Evolutionary conservation across 768 basidiomycete genomes (phyloP), one percentile per base, ranked within the genome.

Genomic region (Tylopilus plumbeoviolaceoides): DNA sequence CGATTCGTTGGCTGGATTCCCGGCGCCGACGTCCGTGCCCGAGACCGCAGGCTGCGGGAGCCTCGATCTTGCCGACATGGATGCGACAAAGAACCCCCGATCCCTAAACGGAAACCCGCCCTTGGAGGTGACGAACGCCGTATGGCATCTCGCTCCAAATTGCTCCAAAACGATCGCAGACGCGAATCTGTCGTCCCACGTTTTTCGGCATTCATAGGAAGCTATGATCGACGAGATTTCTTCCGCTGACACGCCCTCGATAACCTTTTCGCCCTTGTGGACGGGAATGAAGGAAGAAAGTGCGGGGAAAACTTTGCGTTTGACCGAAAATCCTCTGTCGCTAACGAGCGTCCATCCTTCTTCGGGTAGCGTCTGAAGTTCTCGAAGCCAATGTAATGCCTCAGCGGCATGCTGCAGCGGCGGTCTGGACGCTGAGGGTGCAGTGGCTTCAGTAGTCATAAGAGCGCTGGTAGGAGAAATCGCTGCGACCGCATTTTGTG

Each of bases 171-270:
- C 70, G 12, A 71, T 73, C 7, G 77, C 81, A n/a, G 80, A 82
- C 53, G 87, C 89, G 60, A 91, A 87, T 20, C 87, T 77, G 48
- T 93, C 87, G 63, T 97, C 94, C 94, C 94, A 97, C 25, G 79
- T 78, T 66, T 82, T 85, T 55, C 91, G 79, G 52, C 85, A 87
- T 46, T 84, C 80, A 38, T 80, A 78, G 55, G 85, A 85, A 8
- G 77, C 77, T 17, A 97, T 76, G 20, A 89, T 78, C 1, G 85
- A 77, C 0, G 83, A 85, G 33, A 98, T 75, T 66, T 99, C 95
- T 63, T 97, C 95, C 1, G 94, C 94, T 1, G 92, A 89, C 11
- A 95, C 81, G 4, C 94, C 93, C 65, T 98, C 90, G 46, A 98
- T 86, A 55, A 98, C 91, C 70, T 91, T 90, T 64, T 87, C 84